Base-by-base conservation (phyloP, 352 stramenopile genomes). In the Elongisporangium prolatum region DNA sequence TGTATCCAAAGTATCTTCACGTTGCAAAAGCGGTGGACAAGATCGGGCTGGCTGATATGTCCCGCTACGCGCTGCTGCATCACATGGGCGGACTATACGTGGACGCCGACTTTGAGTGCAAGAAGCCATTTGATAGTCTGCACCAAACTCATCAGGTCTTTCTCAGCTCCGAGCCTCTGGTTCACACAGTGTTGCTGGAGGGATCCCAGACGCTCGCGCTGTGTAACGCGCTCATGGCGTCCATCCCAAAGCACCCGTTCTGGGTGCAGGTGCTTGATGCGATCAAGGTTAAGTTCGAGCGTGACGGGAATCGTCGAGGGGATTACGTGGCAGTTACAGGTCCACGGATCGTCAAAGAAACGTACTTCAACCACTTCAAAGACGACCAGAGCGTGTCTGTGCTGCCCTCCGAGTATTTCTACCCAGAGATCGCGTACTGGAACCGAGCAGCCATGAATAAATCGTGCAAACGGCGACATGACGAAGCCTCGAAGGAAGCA, bases 171-270 rank as follows among this genome's bases (percentile, higher is more conserved):
- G 71, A 83, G 60, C 73, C 69, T 4, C 57, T 65, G 0, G 69
- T 65, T 5, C 73, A 84, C 65, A 61, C 67, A 1, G 73, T 85
- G 24, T 40, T 85, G 6, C 64, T 88, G n/a, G 72, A 84, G 37
- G 69, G 69, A 20, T 65, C 64, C 4, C 55, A 21, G 3, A 62
- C 55, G 5, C 40, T 61, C 21, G 64, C 68, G 48, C 65, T 88
- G 0, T 88, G 75, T 57, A 88, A 88, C 52, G 75, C 72, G 4
- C 40, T 86, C n/a, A 74, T 88, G 74, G 75, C 72, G 37, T 88
- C 78, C 3, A 48, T 52, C 0, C 75, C 75, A 4, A 50, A 55
- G 14, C 72, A 84, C 58, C 74, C 69, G 22, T 85, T 86, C 56
- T 86, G 74, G 75, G 52, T 86, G 22, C 58, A 34, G 2, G 62